Evolutionary conservation across 1,284 basidiomycete genomes (phyloP), one percentile per base, ranked within the genome.

Genomic region (Malassezia pachydermatis): DNA sequence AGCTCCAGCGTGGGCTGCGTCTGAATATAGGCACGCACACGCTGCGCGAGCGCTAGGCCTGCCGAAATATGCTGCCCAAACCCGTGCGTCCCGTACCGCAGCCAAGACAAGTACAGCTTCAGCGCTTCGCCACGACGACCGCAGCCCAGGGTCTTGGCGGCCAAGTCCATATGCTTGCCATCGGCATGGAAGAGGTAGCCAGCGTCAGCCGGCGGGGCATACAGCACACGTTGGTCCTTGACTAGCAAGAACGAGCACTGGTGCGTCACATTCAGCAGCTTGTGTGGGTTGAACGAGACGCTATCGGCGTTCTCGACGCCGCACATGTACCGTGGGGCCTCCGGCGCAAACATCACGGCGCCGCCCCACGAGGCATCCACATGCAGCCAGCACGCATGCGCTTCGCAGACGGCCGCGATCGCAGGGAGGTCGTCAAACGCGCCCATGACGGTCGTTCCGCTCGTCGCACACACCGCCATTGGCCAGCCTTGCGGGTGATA

Each of bases 331-430:
- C 10, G 20, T 54, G 52, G 17, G 42, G 30, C 5, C 48, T 27
- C 7, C 16, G 58, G 43, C 32, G 66, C 70, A 47, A 74, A 75
- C 13, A 73, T 54, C 23, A 72, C 65, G 14, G 66, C 56, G 0
- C 73, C 74, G 23, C 74, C 74, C 73, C 73, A 75, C 7, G 63
- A 70, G 3, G 59, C 74, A 52, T 75, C 74, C 27, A 74, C 65
- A 48, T 75, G 74, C 29, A 74, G 39, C 73, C 73, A 75, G 53
- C 59, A 64, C 13, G 22, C 17, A 49, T 59, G 50, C 40, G 47
- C 47, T 24, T 59, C 35, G 41, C 70, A 71, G 4, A 73, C 39
- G 2, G 56, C 57, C 11, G 72, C 52, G 25, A 75, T 66, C 24
- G 58, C 60, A 9, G 52, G 41, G 14, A 74, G 57, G 4, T 72